A percentile compares a stretch with the other conserved stretches of the same genome.
Conservation (phyloP, 2,329 filamentous ascomycete species). For the Colletotrichum viniferum region DNA sequence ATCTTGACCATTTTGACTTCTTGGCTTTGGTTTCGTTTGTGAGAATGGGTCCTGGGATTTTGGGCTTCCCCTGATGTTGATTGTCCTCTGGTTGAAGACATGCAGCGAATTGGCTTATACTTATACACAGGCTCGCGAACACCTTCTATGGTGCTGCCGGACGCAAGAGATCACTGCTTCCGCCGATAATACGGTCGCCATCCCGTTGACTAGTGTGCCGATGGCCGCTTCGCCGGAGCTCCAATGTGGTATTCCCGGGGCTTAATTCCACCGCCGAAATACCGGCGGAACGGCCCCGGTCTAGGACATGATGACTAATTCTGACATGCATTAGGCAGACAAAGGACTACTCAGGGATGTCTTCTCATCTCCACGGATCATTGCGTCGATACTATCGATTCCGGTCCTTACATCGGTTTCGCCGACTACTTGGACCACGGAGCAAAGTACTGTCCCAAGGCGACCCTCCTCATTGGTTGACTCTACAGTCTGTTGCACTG, state of each 20-base stretch:
- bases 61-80: neutral
- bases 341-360: neutral
- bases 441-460: neutral
- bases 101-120: neutral
- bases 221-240: neutral
- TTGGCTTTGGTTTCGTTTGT: neutral
- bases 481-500: too few relatives aligned
- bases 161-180: neutral
- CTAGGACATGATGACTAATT: slow-evolving; percentile 5
- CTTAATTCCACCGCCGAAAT: neutral
- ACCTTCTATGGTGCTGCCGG: neutral
- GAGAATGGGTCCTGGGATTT: neutral
- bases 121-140: neutral
- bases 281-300: neutral
- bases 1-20: slow-evolving; percentile 25
- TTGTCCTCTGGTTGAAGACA: neutral
- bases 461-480: neutral
- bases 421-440: neutral
- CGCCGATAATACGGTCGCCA: neutral
- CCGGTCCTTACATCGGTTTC: neutral
- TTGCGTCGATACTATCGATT: neutral
- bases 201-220: neutral
- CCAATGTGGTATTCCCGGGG: neutral
- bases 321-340: neutral
- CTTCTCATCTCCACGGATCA: neutral